These are phyloP conservation scores for Candida montana DNA, from an alignment of 805 yeast genomes.

Conservation along the genomic window DNA sequence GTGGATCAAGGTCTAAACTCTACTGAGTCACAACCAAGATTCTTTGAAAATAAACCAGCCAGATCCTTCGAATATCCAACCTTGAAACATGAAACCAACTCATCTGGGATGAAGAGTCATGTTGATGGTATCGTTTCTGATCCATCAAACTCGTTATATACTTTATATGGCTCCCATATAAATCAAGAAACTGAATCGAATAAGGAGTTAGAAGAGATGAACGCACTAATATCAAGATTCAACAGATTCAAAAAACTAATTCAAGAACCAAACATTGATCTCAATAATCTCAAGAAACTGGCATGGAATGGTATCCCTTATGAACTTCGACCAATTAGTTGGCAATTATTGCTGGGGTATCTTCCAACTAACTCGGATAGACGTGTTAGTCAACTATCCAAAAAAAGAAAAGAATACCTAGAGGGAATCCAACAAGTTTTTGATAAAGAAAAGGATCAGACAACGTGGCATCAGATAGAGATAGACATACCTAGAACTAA, in stretches of 20 bases:
- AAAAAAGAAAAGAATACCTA: slow-evolving; percentile 81
- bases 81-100: slow-evolving; percentile 14
- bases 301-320: slow-evolving; percentile 95
- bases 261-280: slow-evolving; percentile 47
- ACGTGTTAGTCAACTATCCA: slow-evolving; percentile 58
- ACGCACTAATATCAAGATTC: slow-evolving; percentile 56
- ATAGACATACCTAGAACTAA: slow-evolving; percentile 94
- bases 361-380: slow-evolving; percentile 80
- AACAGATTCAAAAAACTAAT: slow-evolving; percentile 62
- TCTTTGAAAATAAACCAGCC: slow-evolving; percentile 23
- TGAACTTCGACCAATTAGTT: slow-evolving; percentile 71
- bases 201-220: slow-evolving; percentile 49
- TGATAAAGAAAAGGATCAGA: slow-evolving; percentile 54
- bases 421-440: slow-evolving; percentile 71
- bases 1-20: slow-evolving; percentile 35
- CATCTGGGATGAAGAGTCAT: slow-evolving; percentile 18
- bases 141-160: slow-evolving; percentile 30
- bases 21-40: slow-evolving; percentile 26
- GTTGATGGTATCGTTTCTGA: slow-evolving; percentile 22
- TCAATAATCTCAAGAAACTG: slow-evolving; percentile 65
- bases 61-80: slow-evolving; percentile 23
- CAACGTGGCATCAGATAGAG: slow-evolving; percentile 91
- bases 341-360: slow-evolving; percentile 90
- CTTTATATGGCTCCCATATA: slow-evolving; percentile 39
- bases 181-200: slow-evolving; percentile 32